Evolutionary conservation across 2,329 filamentous ascomycete genomes (phyloP).

Genomic region (Calonectria honghensis): DNA sequence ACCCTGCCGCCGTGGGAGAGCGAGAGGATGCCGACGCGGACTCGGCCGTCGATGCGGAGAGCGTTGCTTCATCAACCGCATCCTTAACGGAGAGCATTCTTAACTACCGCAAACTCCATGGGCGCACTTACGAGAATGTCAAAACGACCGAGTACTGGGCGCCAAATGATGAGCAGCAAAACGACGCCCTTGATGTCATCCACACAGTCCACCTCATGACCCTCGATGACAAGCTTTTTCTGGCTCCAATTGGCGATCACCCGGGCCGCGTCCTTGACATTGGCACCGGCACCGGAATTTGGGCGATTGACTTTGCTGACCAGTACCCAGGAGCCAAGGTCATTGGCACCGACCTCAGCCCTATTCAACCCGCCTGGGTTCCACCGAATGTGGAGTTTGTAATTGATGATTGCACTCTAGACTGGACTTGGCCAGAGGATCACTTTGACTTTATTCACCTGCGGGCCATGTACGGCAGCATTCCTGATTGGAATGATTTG

Average conservation of each 20-base stretch:
- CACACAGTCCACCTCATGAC: slow-evolving; percentile 53
- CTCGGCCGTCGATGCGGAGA: slow-evolving; percentile 23
- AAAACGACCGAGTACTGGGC: slow-evolving; percentile 51
- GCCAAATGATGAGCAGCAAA: slow-evolving; percentile 55
- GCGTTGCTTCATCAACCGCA: slow-evolving; percentile 33
- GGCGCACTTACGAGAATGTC: slow-evolving; percentile 47
- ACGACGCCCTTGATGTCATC: slow-evolving; percentile 52
- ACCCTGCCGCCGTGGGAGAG: not conserved
- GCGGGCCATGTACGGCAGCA: slow-evolving; percentile 72
- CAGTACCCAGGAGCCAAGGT: slow-evolving; percentile 55
- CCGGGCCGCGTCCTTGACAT: slow-evolving; percentile 64
- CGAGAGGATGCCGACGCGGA: slow-evolving; percentile 28
- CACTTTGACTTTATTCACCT: slow-evolving; percentile 77
- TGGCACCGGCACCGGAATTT: slow-evolving; percentile 75
- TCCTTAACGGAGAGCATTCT: slow-evolving; percentile 47
- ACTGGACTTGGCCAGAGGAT: slow-evolving; percentile 66
- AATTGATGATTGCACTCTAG: slow-evolving; percentile 58
- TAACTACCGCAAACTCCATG: slow-evolving; percentile 44
- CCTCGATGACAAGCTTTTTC: slow-evolving; percentile 50
- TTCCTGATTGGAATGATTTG: slow-evolving; percentile 73
- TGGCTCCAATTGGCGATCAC: slow-evolving; percentile 51
- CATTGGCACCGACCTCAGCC: slow-evolving; percentile 60
- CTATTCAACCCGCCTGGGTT: slow-evolving; percentile 59
- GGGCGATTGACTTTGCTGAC: slow-evolving; percentile 65
- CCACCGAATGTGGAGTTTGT: slow-evolving; percentile 58